Percentiles rank a stretch among this genome's conserved stretches.
phyloP scores from a whole-genome alignment of 1,139 yeast genomes.

The Sporopachydermia cereana region DNA sequence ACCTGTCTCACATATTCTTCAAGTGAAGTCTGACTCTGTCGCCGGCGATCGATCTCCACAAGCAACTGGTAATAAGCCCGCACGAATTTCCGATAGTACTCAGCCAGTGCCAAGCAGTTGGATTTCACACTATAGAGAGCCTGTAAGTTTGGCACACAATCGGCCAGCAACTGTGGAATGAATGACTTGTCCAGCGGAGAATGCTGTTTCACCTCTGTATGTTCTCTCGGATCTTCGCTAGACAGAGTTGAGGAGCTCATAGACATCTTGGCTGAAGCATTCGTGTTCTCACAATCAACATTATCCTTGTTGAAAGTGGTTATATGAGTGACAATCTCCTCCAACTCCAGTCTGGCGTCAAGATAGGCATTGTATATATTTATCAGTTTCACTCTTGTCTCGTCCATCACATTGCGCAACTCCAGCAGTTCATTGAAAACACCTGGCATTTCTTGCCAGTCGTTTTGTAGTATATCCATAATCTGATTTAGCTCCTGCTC shows the following conservation, averaged over 20 bases:
- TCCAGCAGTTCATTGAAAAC: constrained; percentile 25
- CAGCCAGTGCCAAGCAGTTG: constrained; percentile 22
- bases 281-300: neutral
- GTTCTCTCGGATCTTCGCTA: too few species aligned
- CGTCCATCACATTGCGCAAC: constrained; percentile 19
- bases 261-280: neutral
- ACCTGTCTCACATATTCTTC: constrained; percentile 29
- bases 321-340: constrained; percentile 18
- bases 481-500: constrained; percentile 23
- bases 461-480: constrained; percentile 29
- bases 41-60: constrained; percentile 39
- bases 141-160: neutral
- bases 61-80: constrained; percentile 38
- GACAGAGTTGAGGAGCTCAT: neutral
- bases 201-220: too few species aligned
- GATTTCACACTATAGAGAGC: neutral
- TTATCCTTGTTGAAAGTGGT: constrained; percentile 8
- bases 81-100: constrained; percentile 37
- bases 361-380: constrained; percentile 12
- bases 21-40: constrained; percentile 28
- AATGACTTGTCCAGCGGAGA: neutral
- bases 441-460: constrained; percentile 26
- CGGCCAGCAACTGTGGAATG: neutral
- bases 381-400: constrained; percentile 1
- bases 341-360: constrained; percentile 13